phyloP scores from a whole-genome alignment of 805 yeast species.

The Lachancea fermentati region DNA sequence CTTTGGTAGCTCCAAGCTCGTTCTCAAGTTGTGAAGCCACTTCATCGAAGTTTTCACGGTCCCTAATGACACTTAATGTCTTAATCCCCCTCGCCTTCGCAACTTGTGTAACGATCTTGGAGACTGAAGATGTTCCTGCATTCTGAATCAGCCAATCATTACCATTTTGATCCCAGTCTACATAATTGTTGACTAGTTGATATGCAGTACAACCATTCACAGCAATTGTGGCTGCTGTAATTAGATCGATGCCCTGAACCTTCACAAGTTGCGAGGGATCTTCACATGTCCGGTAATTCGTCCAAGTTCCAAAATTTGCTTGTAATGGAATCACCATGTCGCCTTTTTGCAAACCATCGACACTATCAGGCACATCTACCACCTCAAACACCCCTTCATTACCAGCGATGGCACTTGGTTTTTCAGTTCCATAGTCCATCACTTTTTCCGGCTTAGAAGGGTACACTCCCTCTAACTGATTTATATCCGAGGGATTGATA shows the following conservation, averaged over 20 bases:
- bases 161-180: constrained; percentile 23
- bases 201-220: constrained; percentile 94
- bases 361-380: constrained; percentile 59
- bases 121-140: constrained; percentile 95
- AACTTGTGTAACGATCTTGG: constrained; percentile 84
- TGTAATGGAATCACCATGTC: constrained; percentile 83
- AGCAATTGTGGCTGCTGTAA: constrained; percentile 80
- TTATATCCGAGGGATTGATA: constrained; percentile 84
- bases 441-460: constrained; percentile 64
- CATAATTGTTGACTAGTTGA: constrained; percentile 71
- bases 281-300: constrained; percentile 62
- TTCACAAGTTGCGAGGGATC: constrained; percentile 47
- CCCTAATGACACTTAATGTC: constrained; percentile 83
- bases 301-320: constrained; percentile 91
- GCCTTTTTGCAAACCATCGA: constrained; percentile 47
- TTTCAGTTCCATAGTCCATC: constrained; percentile 48
- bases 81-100: constrained; percentile 73
- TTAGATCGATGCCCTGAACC: constrained; percentile 44
- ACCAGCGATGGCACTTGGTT: constrained; percentile 81
- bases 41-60: constrained; percentile 71
- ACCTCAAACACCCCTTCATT: constrained; percentile 91
- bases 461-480: constrained; percentile 80
- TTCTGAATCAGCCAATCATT: constrained; percentile 91
- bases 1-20: constrained; percentile 73
- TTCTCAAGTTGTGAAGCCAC: constrained; percentile 47